Conservation (phyloP, 2,329 filamentous ascomycete species). For the Stemphylium lycopersici region DNA sequence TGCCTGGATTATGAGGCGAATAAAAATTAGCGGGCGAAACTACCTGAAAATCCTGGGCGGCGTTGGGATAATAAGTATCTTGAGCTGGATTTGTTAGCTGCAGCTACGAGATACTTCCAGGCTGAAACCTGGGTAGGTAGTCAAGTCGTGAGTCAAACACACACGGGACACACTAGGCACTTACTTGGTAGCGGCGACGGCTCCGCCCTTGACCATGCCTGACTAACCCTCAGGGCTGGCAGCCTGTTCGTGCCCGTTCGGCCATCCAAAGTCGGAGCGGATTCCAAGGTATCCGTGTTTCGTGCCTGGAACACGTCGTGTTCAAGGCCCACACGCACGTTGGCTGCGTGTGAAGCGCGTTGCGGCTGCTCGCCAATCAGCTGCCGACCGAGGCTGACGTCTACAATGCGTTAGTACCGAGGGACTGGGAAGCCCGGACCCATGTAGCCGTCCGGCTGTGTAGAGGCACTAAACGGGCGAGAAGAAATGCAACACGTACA, state of each 20-base stretch:
- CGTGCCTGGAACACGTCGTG: constrained; percentile 37
- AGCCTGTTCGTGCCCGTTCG: constrained; percentile 21
- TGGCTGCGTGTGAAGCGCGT: constrained; percentile 31
- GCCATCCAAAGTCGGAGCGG: constrained; percentile 25
- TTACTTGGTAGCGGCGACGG: constrained; percentile 29
- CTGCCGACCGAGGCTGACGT: constrained; percentile 39
- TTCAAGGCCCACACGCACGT: constrained; percentile 24
- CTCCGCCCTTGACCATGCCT: constrained; percentile 19
- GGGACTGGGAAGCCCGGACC: background rate
- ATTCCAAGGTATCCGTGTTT: constrained; percentile 37
- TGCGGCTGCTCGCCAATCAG: constrained; percentile 38
- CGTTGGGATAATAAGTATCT: constrained; percentile 40
- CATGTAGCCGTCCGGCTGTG: background rate
- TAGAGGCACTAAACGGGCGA: constrained; percentile 4
- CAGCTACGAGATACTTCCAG: constrained; percentile 26
- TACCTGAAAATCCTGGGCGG: constrained; percentile 31
- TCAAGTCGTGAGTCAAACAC: constrained; percentile 32
- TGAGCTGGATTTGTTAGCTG: constrained; percentile 26
- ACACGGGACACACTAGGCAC: constrained; percentile 19
- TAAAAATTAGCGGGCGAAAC: constrained; percentile 29
- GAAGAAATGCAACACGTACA: constrained; percentile 40
- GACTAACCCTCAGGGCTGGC: constrained; percentile 24
- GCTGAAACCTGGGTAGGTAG: constrained; percentile 34
- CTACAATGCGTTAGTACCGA: constrained; percentile 28
- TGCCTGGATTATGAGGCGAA: constrained; percentile 38